Evolutionary conservation across 352 stramenopile species (phyloP).

Genomic region (Phytopythium litorale): DNA sequence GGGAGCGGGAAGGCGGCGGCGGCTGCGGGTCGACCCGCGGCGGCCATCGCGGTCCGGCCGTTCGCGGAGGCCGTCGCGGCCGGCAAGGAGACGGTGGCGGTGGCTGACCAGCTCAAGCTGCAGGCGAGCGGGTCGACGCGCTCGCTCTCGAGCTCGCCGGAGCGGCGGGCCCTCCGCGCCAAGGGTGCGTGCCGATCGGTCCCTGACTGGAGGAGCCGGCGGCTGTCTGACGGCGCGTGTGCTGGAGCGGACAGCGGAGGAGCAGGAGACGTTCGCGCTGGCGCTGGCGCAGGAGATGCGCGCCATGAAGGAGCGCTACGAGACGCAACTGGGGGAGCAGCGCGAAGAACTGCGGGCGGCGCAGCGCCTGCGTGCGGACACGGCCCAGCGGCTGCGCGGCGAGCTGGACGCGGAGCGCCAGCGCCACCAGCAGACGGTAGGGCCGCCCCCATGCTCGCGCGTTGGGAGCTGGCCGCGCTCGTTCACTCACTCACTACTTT

Average conservation of each 20-base stretch:
- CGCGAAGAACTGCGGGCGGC: conserved; percentile 40
- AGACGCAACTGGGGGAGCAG: conserved; percentile 63
- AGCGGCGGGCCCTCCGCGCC: conserved; percentile 15
- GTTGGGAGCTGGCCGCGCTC: too few relatives aligned
- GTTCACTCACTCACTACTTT: too few relatives aligned
- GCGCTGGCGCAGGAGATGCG: conserved; percentile 67
- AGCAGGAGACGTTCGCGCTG: conserved; percentile 71
- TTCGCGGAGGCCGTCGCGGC: conserved; percentile 72
- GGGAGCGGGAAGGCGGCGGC: conserved; percentile 7
- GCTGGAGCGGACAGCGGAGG: conserved; percentile 35
- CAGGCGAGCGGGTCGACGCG: conserved; percentile 18
- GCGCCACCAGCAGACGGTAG: conserved; percentile 35
- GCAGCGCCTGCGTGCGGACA: conserved; percentile 40
- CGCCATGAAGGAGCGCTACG: conserved; percentile 63
- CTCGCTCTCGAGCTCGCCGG: conserved; percentile 15
- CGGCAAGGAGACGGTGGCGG: conserved; percentile 42
- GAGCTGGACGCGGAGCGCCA: conserved; percentile 51
- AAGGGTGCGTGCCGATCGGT: conserved; percentile 10
- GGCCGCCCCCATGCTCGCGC: neutral
- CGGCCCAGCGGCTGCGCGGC: conserved; percentile 34
- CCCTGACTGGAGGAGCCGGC: neutral
- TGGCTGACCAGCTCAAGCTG: conserved; percentile 48
- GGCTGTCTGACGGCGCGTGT: conserved; percentile 1
- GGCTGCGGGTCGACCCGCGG: neutral
- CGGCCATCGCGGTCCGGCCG: conserved; percentile 12